Conservation (phyloP, 140 eudicot species). For the Ambrosia hybrid region DNA sequence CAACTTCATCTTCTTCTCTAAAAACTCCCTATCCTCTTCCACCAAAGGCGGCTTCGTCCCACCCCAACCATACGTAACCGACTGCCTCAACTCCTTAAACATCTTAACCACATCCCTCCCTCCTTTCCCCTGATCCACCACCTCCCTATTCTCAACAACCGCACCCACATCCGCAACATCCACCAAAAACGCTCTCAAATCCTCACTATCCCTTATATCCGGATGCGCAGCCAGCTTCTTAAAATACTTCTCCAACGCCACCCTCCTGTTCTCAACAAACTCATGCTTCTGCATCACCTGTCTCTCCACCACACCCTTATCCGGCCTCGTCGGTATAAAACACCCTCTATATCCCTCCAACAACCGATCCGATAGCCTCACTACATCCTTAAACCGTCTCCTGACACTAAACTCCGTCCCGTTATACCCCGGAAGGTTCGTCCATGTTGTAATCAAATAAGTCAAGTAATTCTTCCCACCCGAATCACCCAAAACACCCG, state of each 20-base stretch:
- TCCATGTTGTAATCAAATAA: conserved; percentile 67
- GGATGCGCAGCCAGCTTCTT: conserved; percentile 72
- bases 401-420: conserved; percentile 66
- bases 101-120: conserved; percentile 69
- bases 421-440: conserved; percentile 52
- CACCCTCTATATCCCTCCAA: conserved; percentile 61
- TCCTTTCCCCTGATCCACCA: conserved; percentile 57
- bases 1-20: conserved; percentile 74
- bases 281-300: conserved; percentile 77
- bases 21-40: conserved; percentile 82
- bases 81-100: conserved; percentile 87
- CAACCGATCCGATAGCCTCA: conserved; percentile 70
- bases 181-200: conserved; percentile 61
- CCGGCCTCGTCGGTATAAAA: conserved; percentile 83
- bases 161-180: conserved; percentile 48
- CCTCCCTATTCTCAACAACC: conserved; percentile 40
- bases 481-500: too few species aligned
- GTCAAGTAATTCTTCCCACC: conserved; percentile 43
- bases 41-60: conserved; percentile 58
- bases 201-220: conserved; percentile 70
- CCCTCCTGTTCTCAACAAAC: conserved; percentile 79
- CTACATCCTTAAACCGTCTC: conserved; percentile 82
- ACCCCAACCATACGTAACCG: conserved; percentile 88
- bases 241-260: conserved; percentile 74
- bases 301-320: conserved; percentile 84